Percentiles rank a stretch among this genome's conserved stretches.
These are phyloP conservation scores for Thielaviopsis cerberus DNA, from an alignment of 2,329 filamentous ascomycete species.

Conservation along the genomic window DNA sequence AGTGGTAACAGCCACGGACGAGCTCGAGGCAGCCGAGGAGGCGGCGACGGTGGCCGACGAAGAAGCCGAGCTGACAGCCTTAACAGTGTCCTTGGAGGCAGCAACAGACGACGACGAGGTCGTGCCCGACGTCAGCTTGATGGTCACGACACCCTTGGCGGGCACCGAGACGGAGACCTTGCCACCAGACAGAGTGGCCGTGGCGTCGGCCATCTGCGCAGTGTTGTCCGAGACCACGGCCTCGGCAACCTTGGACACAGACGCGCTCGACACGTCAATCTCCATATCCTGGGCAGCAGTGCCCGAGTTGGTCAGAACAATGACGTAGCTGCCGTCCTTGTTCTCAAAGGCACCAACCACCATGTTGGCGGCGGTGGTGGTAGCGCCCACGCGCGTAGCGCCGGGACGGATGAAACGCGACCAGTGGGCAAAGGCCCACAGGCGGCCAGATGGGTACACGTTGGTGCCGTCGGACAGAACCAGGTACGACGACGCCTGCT, in stretches of 20 bases:
- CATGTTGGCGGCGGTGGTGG: conserved; percentile 16
- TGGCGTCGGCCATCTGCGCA: neutral
- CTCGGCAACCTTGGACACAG: neutral
- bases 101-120: neutral
- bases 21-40: no score
- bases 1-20: neutral
- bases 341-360: conserved; percentile 21
- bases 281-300: conserved; percentile 6
- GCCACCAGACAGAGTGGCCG: neutral
- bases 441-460: conserved; percentile 15
- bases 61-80: neutral
- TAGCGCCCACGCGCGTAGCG: conserved; percentile 18
- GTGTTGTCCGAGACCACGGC: neutral
- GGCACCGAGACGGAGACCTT: neutral
- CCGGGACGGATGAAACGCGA: conserved; percentile 22
- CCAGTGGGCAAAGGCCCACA: conserved; percentile 26
- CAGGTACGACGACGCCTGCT: conserved; percentile 19
- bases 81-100: neutral
- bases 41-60: no score
- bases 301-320: conserved; percentile 20
- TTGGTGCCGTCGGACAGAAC: neutral
- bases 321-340: conserved; percentile 20
- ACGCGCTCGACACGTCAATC: neutral
- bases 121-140: neutral
- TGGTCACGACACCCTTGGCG: neutral